Conservation (phyloP, 495 filamentous ascomycete species). For the Talaromyces ruber region DNA sequence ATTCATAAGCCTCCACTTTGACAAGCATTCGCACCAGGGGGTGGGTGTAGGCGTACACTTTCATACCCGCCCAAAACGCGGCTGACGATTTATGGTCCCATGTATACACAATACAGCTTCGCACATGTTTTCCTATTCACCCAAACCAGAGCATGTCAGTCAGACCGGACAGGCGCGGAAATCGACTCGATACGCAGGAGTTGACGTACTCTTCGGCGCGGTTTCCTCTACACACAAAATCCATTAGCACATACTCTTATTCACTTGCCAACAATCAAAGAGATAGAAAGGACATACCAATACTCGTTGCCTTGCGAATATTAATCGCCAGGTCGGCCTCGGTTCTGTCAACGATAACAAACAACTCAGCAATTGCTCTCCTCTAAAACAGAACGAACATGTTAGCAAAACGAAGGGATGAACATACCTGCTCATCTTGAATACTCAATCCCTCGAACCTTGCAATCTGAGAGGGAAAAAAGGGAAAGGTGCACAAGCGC, state of each 20-base stretch:
- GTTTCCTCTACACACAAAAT: conserved; percentile 59
- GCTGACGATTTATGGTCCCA: conserved; percentile 98
- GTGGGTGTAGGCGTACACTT: conserved; percentile 58
- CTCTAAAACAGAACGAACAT: neutral
- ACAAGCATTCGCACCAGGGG: neutral
- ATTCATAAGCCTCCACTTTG: neutral
- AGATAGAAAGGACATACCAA: conserved; percentile 43
- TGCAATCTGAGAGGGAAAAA: neutral
- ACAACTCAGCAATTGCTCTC: conserved; percentile 8
- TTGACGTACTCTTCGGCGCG: conserved; percentile 73
- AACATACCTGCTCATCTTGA: conserved; percentile 37
- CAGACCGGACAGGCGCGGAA: neutral
- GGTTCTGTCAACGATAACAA: conserved; percentile 45
- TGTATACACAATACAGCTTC: conserved; percentile 95
- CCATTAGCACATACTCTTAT: neutral
- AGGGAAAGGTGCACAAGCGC: neutral
- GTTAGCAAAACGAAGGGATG: neutral
- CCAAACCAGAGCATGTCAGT: neutral
- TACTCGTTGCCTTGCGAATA: conserved; percentile 93
- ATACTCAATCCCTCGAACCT: neutral
- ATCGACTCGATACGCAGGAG: neutral
- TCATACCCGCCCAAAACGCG: conserved; percentile 97
- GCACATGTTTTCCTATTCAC: conserved; percentile 78
- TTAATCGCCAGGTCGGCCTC: conserved; percentile 91
- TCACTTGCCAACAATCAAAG: neutral